Percentiles rank a stretch among this genome's conserved stretches.
phyloP scores from a whole-genome alignment of 352 stramenopile species.

The Thalassiosira livingstoniorum region DNA sequence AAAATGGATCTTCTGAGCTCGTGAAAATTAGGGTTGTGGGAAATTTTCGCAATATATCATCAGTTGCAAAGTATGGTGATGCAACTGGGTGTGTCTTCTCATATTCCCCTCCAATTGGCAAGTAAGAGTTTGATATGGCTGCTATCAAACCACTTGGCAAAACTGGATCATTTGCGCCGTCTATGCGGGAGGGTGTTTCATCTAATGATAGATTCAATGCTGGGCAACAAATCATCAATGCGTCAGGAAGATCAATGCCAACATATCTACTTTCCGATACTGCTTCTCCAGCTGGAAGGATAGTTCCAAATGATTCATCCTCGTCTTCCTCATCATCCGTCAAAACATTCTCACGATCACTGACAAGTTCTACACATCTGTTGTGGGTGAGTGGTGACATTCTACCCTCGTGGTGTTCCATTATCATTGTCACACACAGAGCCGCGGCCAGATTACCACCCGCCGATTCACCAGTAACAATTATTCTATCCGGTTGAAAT shows the following conservation, averaged over 20 bases:
- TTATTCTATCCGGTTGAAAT: slow-evolving; percentile 77
- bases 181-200: slow-evolving; percentile 66
- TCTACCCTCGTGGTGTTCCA: slow-evolving; percentile 41
- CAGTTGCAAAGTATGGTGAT: slow-evolving; percentile 78
- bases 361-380: slow-evolving; percentile 34
- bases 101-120: slow-evolving; percentile 45
- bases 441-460: slow-evolving; percentile 80
- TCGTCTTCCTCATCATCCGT: slow-evolving; percentile 42
- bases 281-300: neutral
- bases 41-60: slow-evolving; percentile 68
- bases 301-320: neutral
- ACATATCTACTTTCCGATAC: neutral
- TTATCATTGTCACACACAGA: slow-evolving; percentile 75
- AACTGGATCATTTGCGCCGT: slow-evolving; percentile 75
- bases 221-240: slow-evolving; percentile 78
- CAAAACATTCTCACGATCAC: slow-evolving; percentile 37
- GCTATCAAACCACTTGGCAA: slow-evolving; percentile 74
- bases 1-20: slow-evolving; percentile 73
- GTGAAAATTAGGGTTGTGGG: slow-evolving; percentile 74
- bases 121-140: slow-evolving; percentile 79
- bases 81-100: slow-evolving; percentile 69
- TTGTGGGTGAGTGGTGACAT: slow-evolving; percentile 30
- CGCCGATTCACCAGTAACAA: slow-evolving; percentile 78
- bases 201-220: slow-evolving; percentile 77
- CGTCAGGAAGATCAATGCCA: slow-evolving; percentile 65